Evolutionary conservation across 148 eudicot genomes (phyloP).

Genomic region (Vaccinium darrowii): DNA sequence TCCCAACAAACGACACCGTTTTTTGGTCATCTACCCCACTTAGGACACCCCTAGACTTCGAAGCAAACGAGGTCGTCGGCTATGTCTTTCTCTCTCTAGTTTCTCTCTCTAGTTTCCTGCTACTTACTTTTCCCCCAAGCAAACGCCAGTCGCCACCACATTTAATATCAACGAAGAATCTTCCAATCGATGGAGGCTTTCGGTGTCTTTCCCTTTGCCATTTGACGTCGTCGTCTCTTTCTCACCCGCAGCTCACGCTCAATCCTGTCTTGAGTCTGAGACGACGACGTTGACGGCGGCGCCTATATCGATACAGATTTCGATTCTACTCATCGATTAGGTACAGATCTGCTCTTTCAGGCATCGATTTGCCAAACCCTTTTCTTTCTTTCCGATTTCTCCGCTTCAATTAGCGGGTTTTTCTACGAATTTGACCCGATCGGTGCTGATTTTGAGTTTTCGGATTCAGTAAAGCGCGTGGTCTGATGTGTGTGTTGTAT

Average conservation of each 20-base stretch:
- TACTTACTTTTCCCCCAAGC: conserved; percentile 28
- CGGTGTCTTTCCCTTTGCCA: neutral
- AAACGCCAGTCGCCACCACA: neutral
- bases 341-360: neutral
- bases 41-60: neutral
- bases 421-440: neutral
- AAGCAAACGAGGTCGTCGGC: conserved; percentile 9
- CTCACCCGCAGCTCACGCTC: neutral
- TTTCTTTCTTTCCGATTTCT: neutral
- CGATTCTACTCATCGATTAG: neutral
- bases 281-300: conserved; percentile 17
- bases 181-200: neutral
- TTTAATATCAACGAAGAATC: neutral
- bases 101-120: neutral
- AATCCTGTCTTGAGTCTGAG: neutral
- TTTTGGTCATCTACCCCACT: neutral
- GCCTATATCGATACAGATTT: neutral
- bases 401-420: neutral
- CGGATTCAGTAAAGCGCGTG: neutral
- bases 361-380: neutral
- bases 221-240: conserved; percentile 19
- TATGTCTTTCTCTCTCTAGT: conserved; percentile 1
- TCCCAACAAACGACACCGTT: neutral
- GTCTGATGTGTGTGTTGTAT: neutral
- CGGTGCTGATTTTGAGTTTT: conserved; percentile 6